Evolutionary conservation across 805 yeast genomes (phyloP).

Genomic region (Diddensiella santjacobensis): DNA sequence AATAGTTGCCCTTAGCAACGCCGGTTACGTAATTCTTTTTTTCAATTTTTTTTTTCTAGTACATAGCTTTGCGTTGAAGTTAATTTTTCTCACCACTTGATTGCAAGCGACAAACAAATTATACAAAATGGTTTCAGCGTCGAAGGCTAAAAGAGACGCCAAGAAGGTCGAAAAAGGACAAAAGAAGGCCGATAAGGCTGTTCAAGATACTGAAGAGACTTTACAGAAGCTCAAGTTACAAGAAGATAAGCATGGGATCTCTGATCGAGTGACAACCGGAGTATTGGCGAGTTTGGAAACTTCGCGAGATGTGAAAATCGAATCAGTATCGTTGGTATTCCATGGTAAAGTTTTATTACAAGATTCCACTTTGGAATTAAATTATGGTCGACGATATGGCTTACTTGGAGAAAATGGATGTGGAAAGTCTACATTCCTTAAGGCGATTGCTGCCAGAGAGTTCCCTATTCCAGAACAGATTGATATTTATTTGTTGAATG

Average conservation of each 20-base stretch:
- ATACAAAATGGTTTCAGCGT: conserved; percentile 71
- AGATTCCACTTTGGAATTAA: conserved; percentile 87
- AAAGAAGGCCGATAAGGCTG: conserved; percentile 50
- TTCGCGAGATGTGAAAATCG: conserved; percentile 88
- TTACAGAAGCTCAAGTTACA: conserved; percentile 86
- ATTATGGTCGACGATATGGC: conserved; percentile 97
- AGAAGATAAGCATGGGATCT: conserved; percentile 87
- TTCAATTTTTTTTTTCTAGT: conserved; percentile 2
- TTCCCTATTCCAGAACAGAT: conserved; percentile 90
- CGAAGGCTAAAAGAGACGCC: conserved; percentile 98
- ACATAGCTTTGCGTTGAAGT: background rate
- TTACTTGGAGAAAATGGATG: conserved; percentile 97
- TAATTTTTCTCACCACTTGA: conserved; percentile 4
- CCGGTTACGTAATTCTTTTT: conserved; percentile 3
- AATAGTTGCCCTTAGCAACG: background rate
- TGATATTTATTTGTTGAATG: conserved; percentile 90
- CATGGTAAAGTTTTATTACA: conserved; percentile 96
- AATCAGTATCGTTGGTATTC: conserved; percentile 86
- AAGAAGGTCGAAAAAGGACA: conserved; percentile 84
- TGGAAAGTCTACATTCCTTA: conserved; percentile 94
- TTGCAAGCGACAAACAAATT: background rate
- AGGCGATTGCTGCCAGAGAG: conserved; percentile 93
- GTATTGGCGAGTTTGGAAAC: conserved; percentile 85
- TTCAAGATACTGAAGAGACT: conserved; percentile 60
- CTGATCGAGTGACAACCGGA: conserved; percentile 98